Evolutionary conservation across 2,329 filamentous ascomycete species (phyloP), one percentile per base, ranked within the genome.

Genomic region (Diplodia scrobiculata): DNA sequence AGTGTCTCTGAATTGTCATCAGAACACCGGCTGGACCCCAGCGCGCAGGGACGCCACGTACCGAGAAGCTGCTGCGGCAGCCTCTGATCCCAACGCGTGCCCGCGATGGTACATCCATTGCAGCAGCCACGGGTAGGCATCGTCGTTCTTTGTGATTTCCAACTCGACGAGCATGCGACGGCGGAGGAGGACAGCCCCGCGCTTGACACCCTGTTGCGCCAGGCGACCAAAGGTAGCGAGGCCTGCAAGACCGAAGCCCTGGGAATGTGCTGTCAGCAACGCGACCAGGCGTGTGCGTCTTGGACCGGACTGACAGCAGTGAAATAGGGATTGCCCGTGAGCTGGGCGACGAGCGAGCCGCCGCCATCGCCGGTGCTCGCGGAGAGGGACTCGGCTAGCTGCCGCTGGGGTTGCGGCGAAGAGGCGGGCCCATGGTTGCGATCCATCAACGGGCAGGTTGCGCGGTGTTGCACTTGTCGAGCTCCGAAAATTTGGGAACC

Each of bases 61-160:
- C 65, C 51, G 25, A 6, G 38, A 25, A 41, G 32, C 29, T 13
- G 38, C 58, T 3, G 54, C 54, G 17, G 29, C 64, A 13, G 25
- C 58, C 25, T 47, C 51, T n/a, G 71, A 65, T 59, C 75, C 73
- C 5, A 62, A 36, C 17, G 58, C 5, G 17, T 62, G 71, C 73
- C 81, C 73, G 65, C 87, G 84, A 62, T 92, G 91, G 70, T 92
- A 91, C 76, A 99, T 90, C 93, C 95, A 99, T 70, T 93, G 89
- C 10, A 99, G 84, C 50, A 99, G 87, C 94, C 93, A 98, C 48
- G 88, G 88, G 76, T 98, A 99, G 1, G 94, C 93, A 52, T 92
- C 88, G 79, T 99, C 95, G 73, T 94, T 91, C 75, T 92, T 91
- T 77, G 91, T 94, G 78, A 99, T 97, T 79, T 99, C 95, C 73